Evolutionary conservation across 176 grass and related monocot species (phyloP), one percentile per base, ranked within the genome.

Genomic region (Avena insularis): DNA sequence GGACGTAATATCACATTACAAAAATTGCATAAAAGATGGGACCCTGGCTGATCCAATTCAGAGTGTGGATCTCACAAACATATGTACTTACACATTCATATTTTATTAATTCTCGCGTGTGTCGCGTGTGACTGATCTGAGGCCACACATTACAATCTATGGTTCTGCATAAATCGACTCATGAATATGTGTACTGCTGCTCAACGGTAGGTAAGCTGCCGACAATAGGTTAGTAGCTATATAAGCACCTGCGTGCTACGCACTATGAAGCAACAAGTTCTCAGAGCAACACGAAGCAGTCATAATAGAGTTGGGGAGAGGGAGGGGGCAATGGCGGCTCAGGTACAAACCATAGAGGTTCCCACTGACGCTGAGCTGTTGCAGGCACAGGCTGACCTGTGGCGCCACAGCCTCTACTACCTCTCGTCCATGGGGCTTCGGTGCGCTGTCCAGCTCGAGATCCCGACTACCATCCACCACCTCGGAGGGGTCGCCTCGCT

Each of bases 371-470:
- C 72, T 51, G 72, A 75, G 72, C 47, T 75, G 2, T 21, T 75
- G 47, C 72, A 75, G 72, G 72, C 72, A 75, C 72, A 75, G 3
- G 71, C 72, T 2, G 72, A 75, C 13, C 72, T 75, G 21, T 75
- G 72, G 72, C 46, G 72, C 2, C 72, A 75, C 72, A 75, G 21
- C 21, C 72, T 75, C 21, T 75, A 75, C 72, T 75, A 75, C 46
- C 72, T 75, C 7, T 8, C 72, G 7, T 75, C 72, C 72, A 8
- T 75, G 72, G 72, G 21, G 21, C 72, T 75, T 4, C 72, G 72
- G 46, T 75, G 72, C 47, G 46, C 72, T 47, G 72, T 75, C 6
- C 3, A 75, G 72, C 72, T 75, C 12, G 72, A 75, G 72, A 51
- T 75, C 3, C 72, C 72, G 3, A 75, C 71, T 1, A 23, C 71